A percentile compares a stretch with the other conserved stretches of the same genome.
Evolutionary conservation across 169 alveolate species (phyloP).

Genomic region (Eimeria tenella): DNA sequence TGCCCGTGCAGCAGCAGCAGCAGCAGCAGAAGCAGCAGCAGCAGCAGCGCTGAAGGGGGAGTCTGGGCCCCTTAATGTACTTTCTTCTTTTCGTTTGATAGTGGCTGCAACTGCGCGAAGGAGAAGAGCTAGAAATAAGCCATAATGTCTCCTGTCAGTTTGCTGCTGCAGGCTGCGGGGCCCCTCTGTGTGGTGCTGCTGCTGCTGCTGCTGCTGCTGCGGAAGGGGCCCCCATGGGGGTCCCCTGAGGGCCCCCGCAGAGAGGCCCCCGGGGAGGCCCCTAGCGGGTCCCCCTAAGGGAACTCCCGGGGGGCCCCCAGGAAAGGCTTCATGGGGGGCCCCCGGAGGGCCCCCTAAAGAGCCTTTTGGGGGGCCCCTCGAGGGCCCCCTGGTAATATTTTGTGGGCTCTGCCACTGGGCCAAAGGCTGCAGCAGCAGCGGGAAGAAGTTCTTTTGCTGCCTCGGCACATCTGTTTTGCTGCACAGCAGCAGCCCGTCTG

Average conservation of each 20-base stretch:
- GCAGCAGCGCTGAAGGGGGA: neutral
- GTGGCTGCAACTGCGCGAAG: constrained; percentile 16
- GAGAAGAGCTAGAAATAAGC: constrained; percentile 8
- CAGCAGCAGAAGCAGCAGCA: neutral
- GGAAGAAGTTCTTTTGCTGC: neutral
- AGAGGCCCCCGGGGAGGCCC: neutral
- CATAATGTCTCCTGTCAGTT: constrained; percentile 1
- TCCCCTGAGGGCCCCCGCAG: too few species aligned
- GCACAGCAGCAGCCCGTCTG: constrained; percentile 23
- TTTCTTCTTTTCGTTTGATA: neutral
- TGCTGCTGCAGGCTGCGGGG: constrained; percentile 18
- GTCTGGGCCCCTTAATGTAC: neutral
- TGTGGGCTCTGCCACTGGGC: neutral
- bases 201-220: neutral
- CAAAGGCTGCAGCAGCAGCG: neutral
- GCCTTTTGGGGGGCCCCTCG: neutral
- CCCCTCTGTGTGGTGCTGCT: neutral
- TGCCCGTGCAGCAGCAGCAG: constrained; percentile 7
- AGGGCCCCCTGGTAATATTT: neutral
- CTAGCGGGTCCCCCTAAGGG: neutral
- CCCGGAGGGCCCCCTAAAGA: neutral
- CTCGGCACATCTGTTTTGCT: constrained; percentile 1
- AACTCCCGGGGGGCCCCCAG: neutral
- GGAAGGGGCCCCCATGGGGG: too few species aligned
- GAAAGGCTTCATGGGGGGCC: neutral